These are phyloP conservation scores for Elaeis guineensis DNA, from an alignment of 176 grass and related monocot genomes.

Conservation along the genomic window DNA sequence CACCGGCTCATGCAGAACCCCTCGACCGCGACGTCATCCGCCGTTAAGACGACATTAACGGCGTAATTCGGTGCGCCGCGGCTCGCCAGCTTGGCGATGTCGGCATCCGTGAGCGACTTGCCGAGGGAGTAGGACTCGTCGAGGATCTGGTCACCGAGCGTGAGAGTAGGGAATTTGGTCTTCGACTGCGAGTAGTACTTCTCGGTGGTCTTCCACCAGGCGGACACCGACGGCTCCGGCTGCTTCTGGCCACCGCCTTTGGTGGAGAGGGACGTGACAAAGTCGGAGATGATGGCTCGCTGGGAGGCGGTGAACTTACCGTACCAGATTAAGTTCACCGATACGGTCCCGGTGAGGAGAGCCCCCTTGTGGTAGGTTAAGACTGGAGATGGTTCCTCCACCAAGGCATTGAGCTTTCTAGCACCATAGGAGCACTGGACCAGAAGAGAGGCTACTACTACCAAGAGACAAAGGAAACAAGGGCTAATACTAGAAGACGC, in stretches of 20 bases:
- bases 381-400: too few relatives aligned
- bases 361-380: constrained; percentile 6
- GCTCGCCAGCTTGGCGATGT: constrained; percentile 14
- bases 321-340: constrained; percentile 23
- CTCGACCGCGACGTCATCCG: too few relatives aligned
- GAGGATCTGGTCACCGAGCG: constrained; percentile 20
- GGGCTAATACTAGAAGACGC: too few relatives aligned
- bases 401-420: too few relatives aligned
- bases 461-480: too few relatives aligned
- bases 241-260: too few relatives aligned
- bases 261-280: not conserved
- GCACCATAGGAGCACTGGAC: too few relatives aligned
- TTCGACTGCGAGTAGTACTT: constrained; percentile 21
- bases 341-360: constrained; percentile 10
- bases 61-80: constrained; percentile 7
- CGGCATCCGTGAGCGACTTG: constrained; percentile 14
- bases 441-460: too few relatives aligned
- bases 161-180: not conserved
- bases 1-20: too few relatives aligned
- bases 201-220: constrained; percentile 25
- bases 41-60: constrained; percentile 21
- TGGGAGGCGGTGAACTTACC: constrained; percentile 7
- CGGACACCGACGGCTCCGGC: constrained; percentile 16
- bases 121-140: constrained; percentile 21
- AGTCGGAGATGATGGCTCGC: constrained; percentile 16